These are phyloP conservation scores for Pseudozyma hubeiensis DNA, from an alignment of 1,284 basidiomycete species.

Conservation along the genomic window DNA sequence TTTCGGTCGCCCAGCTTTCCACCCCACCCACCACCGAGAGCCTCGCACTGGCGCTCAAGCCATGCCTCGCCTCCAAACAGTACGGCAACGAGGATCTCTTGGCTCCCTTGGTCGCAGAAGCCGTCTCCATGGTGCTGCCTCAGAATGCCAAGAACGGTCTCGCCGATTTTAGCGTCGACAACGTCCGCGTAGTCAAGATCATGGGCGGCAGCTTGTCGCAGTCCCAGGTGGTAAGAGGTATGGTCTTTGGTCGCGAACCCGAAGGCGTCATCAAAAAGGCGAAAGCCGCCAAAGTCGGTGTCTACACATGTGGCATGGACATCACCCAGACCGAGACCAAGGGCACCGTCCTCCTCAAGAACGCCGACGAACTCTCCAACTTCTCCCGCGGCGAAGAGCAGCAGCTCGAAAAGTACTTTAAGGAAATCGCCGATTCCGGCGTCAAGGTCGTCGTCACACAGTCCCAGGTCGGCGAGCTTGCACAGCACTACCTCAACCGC, in stretches of 20 bases:
- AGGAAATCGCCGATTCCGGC: slow-evolving; percentile 95
- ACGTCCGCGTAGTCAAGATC: slow-evolving; percentile 97
- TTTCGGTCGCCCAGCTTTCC: slow-evolving; percentile 73
- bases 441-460: slow-evolving; percentile 94
- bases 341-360: slow-evolving; percentile 96
- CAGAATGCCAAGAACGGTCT: slow-evolving; percentile 70
- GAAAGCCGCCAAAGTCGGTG: slow-evolving; percentile 73
- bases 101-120: slow-evolving; percentile 88
- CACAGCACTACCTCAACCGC: slow-evolving; percentile 95
- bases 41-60: slow-evolving; percentile 84
- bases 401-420: slow-evolving; percentile 72
- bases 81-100: slow-evolving; percentile 91
- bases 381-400: slow-evolving; percentile 95
- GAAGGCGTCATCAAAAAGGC: slow-evolving; percentile 85
- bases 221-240: slow-evolving; percentile 92
- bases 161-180: slow-evolving; percentile 77
- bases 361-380: slow-evolving; percentile 89
- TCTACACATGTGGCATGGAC: slow-evolving; percentile 92
- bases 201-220: slow-evolving; percentile 88
- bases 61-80: slow-evolving; percentile 95
- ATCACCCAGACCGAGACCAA: slow-evolving; percentile 98
- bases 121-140: slow-evolving; percentile 73
- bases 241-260: slow-evolving; percentile 97
- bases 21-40: slow-evolving; percentile 82
- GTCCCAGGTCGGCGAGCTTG: slow-evolving; percentile 91